Evolutionary conservation across 805 yeast genomes (phyloP).

Genomic region (Wickerhamiella hasegawae): DNA sequence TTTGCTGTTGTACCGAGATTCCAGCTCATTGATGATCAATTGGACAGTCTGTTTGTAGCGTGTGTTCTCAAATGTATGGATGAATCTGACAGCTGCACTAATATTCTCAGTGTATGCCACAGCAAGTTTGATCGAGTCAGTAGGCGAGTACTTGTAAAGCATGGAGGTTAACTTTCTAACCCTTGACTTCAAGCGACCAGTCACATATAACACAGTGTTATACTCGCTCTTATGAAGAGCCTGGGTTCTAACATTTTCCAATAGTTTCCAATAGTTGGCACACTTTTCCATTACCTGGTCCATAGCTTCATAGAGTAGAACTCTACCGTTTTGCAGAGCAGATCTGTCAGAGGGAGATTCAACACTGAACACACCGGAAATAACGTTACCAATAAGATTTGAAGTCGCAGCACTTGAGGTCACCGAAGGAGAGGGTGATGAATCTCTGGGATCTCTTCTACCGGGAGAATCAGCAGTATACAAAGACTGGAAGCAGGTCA

Average conservation of each 20-base stretch:
- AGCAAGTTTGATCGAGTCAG: conserved; percentile 9
- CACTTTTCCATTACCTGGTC: conserved; percentile 8
- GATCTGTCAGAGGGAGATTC: conserved; percentile 43
- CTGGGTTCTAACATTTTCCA: conserved; percentile 7
- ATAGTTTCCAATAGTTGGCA: conserved; percentile 12
- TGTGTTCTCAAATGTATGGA: conserved; percentile 15
- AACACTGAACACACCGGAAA: conserved; percentile 61
- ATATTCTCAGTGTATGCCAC: conserved; percentile 2
- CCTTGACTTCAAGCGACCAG: conserved; percentile 17
- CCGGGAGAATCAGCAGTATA: conserved; percentile 3
- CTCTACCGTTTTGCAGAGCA: conserved; percentile 34
- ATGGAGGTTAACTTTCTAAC: conserved; percentile 14
- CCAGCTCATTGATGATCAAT: conserved; percentile 7
- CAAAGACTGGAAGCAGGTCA: conserved; percentile 4
- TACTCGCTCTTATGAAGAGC: conserved; percentile 4
- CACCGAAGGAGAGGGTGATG: background rate
- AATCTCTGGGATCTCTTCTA: conserved; percentile 6
- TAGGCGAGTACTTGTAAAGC: conserved; percentile 10
- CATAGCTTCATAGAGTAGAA: conserved; percentile 8
- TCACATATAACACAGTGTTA: conserved; percentile 9
- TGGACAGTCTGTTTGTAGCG: conserved; percentile 11
- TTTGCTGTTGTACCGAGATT: background rate
- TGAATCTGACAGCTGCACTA: conserved; percentile 11
- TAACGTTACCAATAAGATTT: conserved; percentile 35
- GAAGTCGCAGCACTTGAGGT: conserved; percentile 19